Base-by-base conservation (phyloP, 2,329 filamentous ascomycete genomes). In the Cladophialophora yegresii region DNA sequence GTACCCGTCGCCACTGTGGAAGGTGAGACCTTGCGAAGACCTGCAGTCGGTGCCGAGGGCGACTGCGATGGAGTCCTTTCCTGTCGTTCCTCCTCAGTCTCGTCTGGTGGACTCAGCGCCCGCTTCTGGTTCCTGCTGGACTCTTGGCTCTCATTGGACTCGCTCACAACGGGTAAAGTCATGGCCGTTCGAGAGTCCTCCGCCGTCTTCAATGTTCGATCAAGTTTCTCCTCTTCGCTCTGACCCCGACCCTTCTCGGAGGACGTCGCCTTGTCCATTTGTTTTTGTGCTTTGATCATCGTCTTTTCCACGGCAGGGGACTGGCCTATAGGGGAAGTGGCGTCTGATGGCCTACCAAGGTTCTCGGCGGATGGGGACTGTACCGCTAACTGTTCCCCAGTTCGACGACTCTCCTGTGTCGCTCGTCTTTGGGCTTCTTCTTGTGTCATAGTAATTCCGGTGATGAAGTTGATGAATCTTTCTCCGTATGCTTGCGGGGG, bases 401-500 rank as follows among this genome's bases (percentile, higher is more conserved):
- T 40, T 26, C 63, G 66, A 20, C 61, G 51, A 22, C 58, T 66
- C 54, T 69, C 71, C 63, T 75, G 72, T 47, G 64, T 66, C 55
- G 26, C 63, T 32, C 79, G 76, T 51, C 89, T 83, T 50, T 87
- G 85, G 13, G 89, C 91, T 75, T 95, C 90, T 78, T 98, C 93
- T 13, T 85, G 84, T 1, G 92, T 95, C 86, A 93, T 96, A 22
- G 95, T 97, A 69, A 96, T 89, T 43, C 89, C 89, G 56, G 89
- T 88, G 73, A 99, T 93, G 76, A 99, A 99, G 70, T 90, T 89
- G 75, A 96, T 85, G 76, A 99, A 99, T 4, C 95, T 89, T 64
- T 98, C 92, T 30, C 95, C 95, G 73, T 99, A 99, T 63, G 91
- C 85, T 67, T 92, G 87, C 0, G 95, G 93, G 0, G 93, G 91